These are phyloP conservation scores for Nothophaeocryptopus gaeumannii DNA, from an alignment of 2,329 filamentous ascomycete species.

Conservation along the genomic window DNA sequence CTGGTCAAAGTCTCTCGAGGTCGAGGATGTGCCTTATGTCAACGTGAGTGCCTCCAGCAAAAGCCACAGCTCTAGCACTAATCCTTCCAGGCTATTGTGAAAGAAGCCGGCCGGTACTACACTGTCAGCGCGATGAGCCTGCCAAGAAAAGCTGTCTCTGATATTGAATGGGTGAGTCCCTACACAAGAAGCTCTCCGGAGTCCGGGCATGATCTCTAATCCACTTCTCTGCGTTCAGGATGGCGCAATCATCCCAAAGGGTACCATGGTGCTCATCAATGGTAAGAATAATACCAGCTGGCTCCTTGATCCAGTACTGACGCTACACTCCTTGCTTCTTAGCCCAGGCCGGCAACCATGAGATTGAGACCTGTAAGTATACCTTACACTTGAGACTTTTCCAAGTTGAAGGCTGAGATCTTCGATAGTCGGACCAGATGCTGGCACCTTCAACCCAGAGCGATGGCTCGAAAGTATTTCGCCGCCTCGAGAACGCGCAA, in stretches of 20 bases:
- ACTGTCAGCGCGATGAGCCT: slow-evolving; percentile 55
- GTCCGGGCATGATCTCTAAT: neutral
- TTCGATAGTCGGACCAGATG: slow-evolving; percentile 40
- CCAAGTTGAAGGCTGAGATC: too few species aligned
- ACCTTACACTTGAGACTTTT: too few species aligned
- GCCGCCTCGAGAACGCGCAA: slow-evolving; percentile 35
- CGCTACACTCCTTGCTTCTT: too few species aligned
- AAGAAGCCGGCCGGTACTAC: slow-evolving; percentile 54
- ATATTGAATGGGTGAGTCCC: slow-evolving; percentile 37
- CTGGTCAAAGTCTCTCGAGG: slow-evolving; percentile 45
- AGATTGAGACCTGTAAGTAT: slow-evolving; percentile 43
- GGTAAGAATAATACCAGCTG: slow-evolving; percentile 17
- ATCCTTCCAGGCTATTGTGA: slow-evolving; percentile 42
- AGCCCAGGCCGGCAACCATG: slow-evolving; percentile 54
- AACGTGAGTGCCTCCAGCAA: slow-evolving; percentile 20
- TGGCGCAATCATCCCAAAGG: slow-evolving; percentile 50
- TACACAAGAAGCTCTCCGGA: neutral
- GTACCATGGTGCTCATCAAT: slow-evolving; percentile 56
- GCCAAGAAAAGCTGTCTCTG: slow-evolving; percentile 50
- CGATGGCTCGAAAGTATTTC: slow-evolving; percentile 45
- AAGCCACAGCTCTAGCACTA: neutral
- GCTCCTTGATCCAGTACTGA: too few species aligned
- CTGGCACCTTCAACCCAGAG: slow-evolving; percentile 49
- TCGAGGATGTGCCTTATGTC: slow-evolving; percentile 51
- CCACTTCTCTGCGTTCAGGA: slow-evolving; percentile 38